phyloP scores from a whole-genome alignment of 805 yeast genomes.

The Osmozyma mogii region DNA sequence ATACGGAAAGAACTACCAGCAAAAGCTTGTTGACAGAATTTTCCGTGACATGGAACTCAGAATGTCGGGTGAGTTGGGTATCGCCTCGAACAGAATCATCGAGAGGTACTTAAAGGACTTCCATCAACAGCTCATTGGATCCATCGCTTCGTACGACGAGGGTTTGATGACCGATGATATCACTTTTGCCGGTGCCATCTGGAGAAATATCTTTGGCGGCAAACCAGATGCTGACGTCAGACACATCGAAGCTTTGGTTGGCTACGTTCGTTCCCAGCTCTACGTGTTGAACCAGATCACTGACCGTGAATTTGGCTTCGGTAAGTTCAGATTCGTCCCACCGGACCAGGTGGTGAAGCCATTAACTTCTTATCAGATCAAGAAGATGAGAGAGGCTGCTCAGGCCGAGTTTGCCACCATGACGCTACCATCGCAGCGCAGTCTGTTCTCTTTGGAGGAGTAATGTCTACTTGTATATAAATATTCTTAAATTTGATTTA shows the following conservation, averaged over 20 bases:
- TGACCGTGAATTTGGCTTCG: conserved; percentile 90
- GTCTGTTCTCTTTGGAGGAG: conserved; percentile 36
- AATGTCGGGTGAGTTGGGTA: conserved; percentile 78
- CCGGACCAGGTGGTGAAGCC: conserved; percentile 74
- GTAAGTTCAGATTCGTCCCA: conserved; percentile 76
- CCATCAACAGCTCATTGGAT: conserved; percentile 83
- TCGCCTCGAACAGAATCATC: conserved; percentile 72
- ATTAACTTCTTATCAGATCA: conserved; percentile 58
- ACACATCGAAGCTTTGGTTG: conserved; percentile 81
- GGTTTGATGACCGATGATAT: conserved; percentile 76
- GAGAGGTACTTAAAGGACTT: conserved; percentile 85
- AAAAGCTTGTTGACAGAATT: conserved; percentile 79
- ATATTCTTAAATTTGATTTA: not conserved
- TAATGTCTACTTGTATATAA: too few species aligned
- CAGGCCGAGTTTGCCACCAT: conserved; percentile 45
- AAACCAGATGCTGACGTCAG: conserved; percentile 72
- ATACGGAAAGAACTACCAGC: conserved; percentile 84
- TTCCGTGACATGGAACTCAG: conserved; percentile 86
- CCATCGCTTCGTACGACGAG: conserved; percentile 87
- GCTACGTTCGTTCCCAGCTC: conserved; percentile 81
- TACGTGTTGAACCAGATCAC: conserved; percentile 79
- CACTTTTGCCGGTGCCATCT: conserved; percentile 67
- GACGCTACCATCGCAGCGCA: conserved; percentile 53
- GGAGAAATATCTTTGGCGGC: conserved; percentile 91
- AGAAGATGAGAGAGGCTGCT: conserved; percentile 41